phyloP scores from a whole-genome alignment of 257 asterid genomes.

The Penstemon barbatus region DNA sequence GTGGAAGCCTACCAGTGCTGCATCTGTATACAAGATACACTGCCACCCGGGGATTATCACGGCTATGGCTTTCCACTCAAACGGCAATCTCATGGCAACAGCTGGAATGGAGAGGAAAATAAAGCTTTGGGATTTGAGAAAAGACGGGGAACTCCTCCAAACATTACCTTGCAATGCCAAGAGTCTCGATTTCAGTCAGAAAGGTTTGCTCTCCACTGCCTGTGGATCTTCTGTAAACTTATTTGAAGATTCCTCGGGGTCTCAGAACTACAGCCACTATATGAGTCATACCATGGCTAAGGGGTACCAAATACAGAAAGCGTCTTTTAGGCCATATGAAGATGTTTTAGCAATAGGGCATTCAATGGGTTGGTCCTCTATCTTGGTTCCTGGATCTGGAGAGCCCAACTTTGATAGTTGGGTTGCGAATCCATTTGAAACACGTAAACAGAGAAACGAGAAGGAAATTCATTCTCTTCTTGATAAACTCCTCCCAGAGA shows the following conservation, averaged over 20 bases:
- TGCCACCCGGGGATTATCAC: conserved; percentile 86
- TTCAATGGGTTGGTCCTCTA: conserved; percentile 86
- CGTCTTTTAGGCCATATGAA: conserved; percentile 77
- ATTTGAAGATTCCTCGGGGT: conserved; percentile 55
- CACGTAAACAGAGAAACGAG: conserved; percentile 80
- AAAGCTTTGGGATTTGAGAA: conserved; percentile 92
- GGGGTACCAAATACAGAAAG: conserved; percentile 74
- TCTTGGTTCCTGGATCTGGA: conserved; percentile 76
- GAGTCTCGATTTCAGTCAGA: conserved; percentile 77
- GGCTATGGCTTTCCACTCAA: conserved; percentile 80
- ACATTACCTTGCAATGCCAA: conserved; percentile 57
- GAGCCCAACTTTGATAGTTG: conserved; percentile 90
- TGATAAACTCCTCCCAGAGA: conserved; percentile 93
- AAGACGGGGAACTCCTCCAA: conserved; percentile 56
- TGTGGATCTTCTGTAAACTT: conserved; percentile 74
- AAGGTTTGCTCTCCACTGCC: conserved; percentile 74
- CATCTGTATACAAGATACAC: conserved; percentile 82
- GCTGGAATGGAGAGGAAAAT: conserved; percentile 91
- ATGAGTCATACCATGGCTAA: conserved; percentile 78
- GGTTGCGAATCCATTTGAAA: conserved; percentile 90
- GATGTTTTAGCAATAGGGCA: conserved; percentile 90
- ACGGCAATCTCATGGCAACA: conserved; percentile 92
- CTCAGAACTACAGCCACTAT: conserved; percentile 60
- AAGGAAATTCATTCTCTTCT: conserved; percentile 83
- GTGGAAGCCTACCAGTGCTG: conserved; percentile 93